Evolutionary conservation across 1,284 basidiomycete species (phyloP), one percentile per base, ranked within the genome.

Genomic region (Trichosporon sp.): DNA sequence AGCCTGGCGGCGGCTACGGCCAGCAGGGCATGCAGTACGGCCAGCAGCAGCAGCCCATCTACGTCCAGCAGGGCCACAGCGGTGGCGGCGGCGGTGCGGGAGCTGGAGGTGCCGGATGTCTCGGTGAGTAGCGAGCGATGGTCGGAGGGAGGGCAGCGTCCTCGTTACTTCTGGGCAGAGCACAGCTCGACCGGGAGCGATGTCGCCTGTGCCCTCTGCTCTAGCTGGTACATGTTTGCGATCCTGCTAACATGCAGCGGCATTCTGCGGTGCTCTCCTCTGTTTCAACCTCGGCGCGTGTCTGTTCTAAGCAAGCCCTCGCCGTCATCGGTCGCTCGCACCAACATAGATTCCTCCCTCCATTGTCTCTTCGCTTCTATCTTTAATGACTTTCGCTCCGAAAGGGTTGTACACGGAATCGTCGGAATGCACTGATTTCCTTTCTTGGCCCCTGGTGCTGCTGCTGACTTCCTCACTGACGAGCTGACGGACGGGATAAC

Each of bases 261-360:
- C 59, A 1, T 37, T 63, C 59, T 63, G 59, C 10, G 59, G 59
- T 31, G 65, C 65, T 43, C 65, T 67, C 6, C 68, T 68, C 48
- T 70, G 66, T 32, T 68, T 72, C 68, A 68, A 73, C 68, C 72
- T 71, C 63, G 72, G 70, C 68, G 68, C 70, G 48, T 71, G 70
- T 37, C 63, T 73, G 21, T 73, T 73, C 73, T 73, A 71, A 68
- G 37, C 67, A 11, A 26, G 26, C 26, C 51, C 16, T 12, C 14
- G 16, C 46, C 4, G 14, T 26, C 46, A 2, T 8, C 16, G 16
- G 46, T 12, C 8, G 51, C 51, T 21, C 51, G 51, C 19, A 5
- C 5, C 51, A 19, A 19, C 51, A 54, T 54, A 54, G 51, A 4
- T 11, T 54, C 26, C 26, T 54, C 19, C 11, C 51, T 54, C 21